These are phyloP conservation scores for Helenozyma rhizophorensis DNA, from an alignment of 805 yeast species.

Conservation along the genomic window DNA sequence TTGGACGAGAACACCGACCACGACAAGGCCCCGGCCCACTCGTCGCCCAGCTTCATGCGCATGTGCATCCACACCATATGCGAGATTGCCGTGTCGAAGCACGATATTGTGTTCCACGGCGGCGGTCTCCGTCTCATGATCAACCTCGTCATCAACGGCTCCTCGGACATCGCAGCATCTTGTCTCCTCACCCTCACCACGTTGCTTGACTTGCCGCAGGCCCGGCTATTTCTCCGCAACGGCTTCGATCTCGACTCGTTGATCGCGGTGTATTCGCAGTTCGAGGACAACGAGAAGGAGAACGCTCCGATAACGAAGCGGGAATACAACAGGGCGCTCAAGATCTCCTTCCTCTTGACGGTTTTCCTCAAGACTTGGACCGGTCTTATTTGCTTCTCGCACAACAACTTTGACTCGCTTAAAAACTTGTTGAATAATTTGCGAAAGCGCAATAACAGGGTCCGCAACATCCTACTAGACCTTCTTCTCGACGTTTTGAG, in stretches of 20 bases:
- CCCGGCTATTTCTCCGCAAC: slow-evolving; percentile 50
- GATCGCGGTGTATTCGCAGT: slow-evolving; percentile 67
- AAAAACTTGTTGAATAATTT: slow-evolving; percentile 59
- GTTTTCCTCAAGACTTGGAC: slow-evolving; percentile 66
- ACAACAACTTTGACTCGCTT: slow-evolving; percentile 52
- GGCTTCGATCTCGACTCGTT: slow-evolving; percentile 62
- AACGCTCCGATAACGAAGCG: slow-evolving; percentile 6
- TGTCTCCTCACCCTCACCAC: slow-evolving; percentile 45
- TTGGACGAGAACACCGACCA: slow-evolving; percentile 6
- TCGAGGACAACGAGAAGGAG: slow-evolving; percentile 27
- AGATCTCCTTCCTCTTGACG: slow-evolving; percentile 55
- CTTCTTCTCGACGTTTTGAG: slow-evolving; percentile 64
- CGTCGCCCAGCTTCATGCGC: slow-evolving; percentile 7
- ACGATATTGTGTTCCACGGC: slow-evolving; percentile 42
- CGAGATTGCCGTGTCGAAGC: slow-evolving; percentile 35
- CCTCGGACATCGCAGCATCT: slow-evolving; percentile 15
- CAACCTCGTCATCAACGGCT: slow-evolving; percentile 29
- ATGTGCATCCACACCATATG: slow-evolving; percentile 41
- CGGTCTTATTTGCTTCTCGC: slow-evolving; percentile 66
- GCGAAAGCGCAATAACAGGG: slow-evolving; percentile 47
- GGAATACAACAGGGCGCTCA: slow-evolving; percentile 43
- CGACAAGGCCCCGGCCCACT: slow-evolving; percentile 5
- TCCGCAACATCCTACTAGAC: slow-evolving; percentile 65
- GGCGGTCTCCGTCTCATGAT: slow-evolving; percentile 51
- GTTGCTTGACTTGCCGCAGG: slow-evolving; percentile 53